Evolutionary conservation across 257 asterid genomes (phyloP).

Genomic region (Eustoma russellianum): DNA sequence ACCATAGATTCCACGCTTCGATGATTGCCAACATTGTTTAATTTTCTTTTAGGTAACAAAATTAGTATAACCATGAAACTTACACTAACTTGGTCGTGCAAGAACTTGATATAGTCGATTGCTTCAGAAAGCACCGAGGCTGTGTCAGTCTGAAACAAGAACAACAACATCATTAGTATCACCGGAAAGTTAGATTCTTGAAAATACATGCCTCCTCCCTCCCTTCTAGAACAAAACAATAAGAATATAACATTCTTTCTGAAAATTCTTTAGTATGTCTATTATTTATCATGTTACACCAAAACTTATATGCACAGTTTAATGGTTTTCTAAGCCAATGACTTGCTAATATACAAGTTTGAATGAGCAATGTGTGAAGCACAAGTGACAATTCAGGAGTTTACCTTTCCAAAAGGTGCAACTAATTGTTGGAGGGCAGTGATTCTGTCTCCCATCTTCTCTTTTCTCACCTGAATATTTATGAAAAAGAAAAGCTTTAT

Average conservation of each 20-base stretch:
- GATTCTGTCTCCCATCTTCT: conserved; percentile 94
- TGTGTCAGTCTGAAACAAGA: conserved; percentile 67
- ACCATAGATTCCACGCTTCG: background rate
- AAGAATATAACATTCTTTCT: no score
- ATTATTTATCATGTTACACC: no score
- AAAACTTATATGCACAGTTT: no score
- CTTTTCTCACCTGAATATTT: conserved; percentile 63
- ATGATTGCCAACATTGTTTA: background rate
- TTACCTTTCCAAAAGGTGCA: conserved; percentile 91
- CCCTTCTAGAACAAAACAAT: no score
- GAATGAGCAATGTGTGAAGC: conserved; percentile 12
- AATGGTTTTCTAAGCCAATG: no score
- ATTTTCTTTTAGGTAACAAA: no score
- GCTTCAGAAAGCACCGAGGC: conserved; percentile 95
- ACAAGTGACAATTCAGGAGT: conserved; percentile 18
- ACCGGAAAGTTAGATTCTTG: conserved; percentile 3
- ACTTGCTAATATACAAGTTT: no score
- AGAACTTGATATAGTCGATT: conserved; percentile 74
- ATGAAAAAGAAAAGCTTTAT: conserved; percentile 8
- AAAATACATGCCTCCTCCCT: background rate
- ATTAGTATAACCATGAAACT: conserved; percentile 14
- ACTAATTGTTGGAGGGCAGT: conserved; percentile 85
- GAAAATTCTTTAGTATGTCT: no score
- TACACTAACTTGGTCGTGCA: conserved; percentile 85
- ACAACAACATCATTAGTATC: background rate